A percentile compares a stretch with the other conserved stretches of the same genome.
Evolutionary conservation across 768 basidiomycete species (phyloP).

Genomic region (Kwoniella heveanensis): DNA sequence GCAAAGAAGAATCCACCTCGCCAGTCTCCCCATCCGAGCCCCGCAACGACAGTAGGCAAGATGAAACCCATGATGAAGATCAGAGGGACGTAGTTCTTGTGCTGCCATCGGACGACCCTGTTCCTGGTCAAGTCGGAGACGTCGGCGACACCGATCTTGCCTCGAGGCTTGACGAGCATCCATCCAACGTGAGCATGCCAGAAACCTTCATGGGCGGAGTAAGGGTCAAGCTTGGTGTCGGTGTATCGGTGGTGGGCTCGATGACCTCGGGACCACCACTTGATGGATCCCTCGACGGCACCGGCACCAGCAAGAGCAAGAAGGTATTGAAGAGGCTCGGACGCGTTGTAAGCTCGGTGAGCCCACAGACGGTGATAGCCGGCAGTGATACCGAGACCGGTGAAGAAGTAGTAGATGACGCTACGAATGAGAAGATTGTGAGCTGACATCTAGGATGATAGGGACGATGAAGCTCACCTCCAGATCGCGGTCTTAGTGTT

Average conservation of each 20-base stretch:
- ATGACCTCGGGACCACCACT: conserved; percentile 98
- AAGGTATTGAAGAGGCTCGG: conserved; percentile 77
- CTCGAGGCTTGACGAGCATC: conserved; percentile 90
- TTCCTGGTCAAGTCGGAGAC: conserved; percentile 81
- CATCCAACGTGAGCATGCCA: conserved; percentile 76
- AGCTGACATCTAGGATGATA: background rate
- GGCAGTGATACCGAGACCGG: conserved; percentile 71
- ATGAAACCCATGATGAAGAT: conserved; percentile 71
- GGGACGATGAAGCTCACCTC: conserved; percentile 35
- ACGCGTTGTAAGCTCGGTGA: conserved; percentile 92
- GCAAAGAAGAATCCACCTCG: conserved; percentile 84
- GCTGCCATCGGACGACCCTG: conserved; percentile 82
- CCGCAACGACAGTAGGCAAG: conserved; percentile 75
- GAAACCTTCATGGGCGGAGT: conserved; percentile 87
- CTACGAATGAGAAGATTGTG: conserved; percentile 53
- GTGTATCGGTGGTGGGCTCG: conserved; percentile 97
- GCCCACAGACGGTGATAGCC: conserved; percentile 99
- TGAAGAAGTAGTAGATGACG: conserved; percentile 75
- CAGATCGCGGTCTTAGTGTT: conserved; percentile 75
- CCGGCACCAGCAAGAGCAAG: conserved; percentile 85
- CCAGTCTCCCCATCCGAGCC: conserved; percentile 81
- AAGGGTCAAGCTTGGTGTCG: conserved; percentile 94
- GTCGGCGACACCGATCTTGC: conserved; percentile 86
- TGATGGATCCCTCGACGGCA: conserved; percentile 93
- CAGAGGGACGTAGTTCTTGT: conserved; percentile 72